Evolutionary conservation across 305 asterid species (phyloP).

Genomic region (Withania somnifera): DNA sequence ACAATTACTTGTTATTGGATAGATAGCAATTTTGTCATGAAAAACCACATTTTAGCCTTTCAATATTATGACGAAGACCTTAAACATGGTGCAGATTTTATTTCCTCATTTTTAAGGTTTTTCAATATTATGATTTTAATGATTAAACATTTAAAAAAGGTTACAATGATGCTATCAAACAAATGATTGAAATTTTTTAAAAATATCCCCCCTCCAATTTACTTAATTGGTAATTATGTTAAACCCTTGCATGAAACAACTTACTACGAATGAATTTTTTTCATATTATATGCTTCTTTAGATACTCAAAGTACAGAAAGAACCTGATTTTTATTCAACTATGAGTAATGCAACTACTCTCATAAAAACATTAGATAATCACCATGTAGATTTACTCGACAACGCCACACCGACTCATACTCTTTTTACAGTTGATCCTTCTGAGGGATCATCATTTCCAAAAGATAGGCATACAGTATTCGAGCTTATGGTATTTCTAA

Average conservation of each 20-base stretch:
- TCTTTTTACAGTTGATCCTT: neutral
- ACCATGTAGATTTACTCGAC: neutral
- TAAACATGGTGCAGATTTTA: too few relatives aligned
- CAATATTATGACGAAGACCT: too few relatives aligned
- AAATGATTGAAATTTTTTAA: too few relatives aligned
- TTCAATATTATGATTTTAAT: too few relatives aligned
- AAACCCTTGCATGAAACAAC: neutral
- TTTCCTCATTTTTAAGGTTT: too few relatives aligned
- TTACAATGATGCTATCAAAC: too few relatives aligned
- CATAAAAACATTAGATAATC: neutral
- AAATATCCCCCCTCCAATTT: neutral
- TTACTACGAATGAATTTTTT: too few relatives aligned
- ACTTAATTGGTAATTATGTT: neutral
- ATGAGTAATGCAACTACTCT: neutral
- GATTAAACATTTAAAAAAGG: too few relatives aligned
- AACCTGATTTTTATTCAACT: neutral
- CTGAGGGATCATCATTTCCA: neutral
- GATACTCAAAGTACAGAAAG: neutral
- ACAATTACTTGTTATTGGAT: too few relatives aligned
- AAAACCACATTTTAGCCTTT: too few relatives aligned
- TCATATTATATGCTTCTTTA: neutral
- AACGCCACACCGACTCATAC: neutral
- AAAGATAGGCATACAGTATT: neutral
- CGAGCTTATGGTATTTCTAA: neutral
- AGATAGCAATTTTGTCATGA: too few relatives aligned